Evolutionary conservation across 208 protist genomes (phyloP).

Genomic region (Crithidia acanthocephali): DNA sequence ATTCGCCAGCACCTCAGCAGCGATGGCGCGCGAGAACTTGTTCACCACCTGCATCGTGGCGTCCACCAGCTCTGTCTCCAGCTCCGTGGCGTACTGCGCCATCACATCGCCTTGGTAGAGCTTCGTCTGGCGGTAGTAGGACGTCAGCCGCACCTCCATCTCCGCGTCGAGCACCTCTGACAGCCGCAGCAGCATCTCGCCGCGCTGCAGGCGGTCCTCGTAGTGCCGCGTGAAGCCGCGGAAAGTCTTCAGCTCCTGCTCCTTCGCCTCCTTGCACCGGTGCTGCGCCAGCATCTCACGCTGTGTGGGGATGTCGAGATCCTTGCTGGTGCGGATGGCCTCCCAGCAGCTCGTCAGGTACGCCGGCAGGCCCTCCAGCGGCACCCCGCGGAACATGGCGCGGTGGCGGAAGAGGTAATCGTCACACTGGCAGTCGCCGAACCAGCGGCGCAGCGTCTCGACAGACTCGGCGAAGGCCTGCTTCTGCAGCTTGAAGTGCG

Average conservation of each 20-base stretch:
- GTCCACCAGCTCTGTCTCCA: constrained; percentile 62
- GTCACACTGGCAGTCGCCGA: constrained; percentile 35
- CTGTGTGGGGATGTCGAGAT: constrained; percentile 97
- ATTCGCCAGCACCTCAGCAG: constrained; percentile 48
- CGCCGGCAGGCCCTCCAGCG: constrained; percentile 79
- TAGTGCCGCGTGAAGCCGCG: constrained; percentile 45
- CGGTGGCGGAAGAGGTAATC: constrained; percentile 74
- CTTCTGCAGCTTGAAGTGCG: constrained; percentile 86
- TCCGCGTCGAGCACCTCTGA: constrained; percentile 58
- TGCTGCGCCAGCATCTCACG: constrained; percentile 96
- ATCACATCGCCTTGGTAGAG: constrained; percentile 71
- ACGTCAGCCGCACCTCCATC: constrained; percentile 45
- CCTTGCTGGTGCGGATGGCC: constrained; percentile 94
- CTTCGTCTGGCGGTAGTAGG: constrained; percentile 63
- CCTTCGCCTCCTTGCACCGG: constrained; percentile 92
- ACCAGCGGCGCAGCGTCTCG: constrained; percentile 62
- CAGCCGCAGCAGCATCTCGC: constrained; percentile 68
- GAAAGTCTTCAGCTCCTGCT: constrained; percentile 63
- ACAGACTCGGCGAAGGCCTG: constrained; percentile 60
- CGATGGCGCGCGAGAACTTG: constrained; percentile 60
- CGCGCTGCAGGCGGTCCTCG: constrained; percentile 55
- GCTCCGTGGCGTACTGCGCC: constrained; percentile 37
- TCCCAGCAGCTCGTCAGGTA: constrained; percentile 94
- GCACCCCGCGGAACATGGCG: constrained; percentile 86
- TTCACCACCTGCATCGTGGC: constrained; percentile 54